Evolutionary conservation across 805 yeast genomes (phyloP).

Genomic region (Hyphopichia homilentoma): DNA sequence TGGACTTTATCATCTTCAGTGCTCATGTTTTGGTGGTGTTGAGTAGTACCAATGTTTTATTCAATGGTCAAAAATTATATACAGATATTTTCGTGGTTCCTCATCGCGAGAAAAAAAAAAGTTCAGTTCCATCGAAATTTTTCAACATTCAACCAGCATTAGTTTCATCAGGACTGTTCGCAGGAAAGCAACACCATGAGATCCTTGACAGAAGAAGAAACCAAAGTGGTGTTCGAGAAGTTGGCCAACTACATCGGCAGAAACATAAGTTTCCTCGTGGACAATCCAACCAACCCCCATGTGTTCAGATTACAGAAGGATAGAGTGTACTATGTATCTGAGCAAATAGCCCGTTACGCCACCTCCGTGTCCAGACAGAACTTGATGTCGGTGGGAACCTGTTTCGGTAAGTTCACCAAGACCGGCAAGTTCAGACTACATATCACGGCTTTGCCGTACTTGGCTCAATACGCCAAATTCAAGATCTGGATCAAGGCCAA

Average conservation of each 20-base stretch:
- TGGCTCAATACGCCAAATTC: conserved; percentile 85
- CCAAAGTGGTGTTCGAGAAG: conserved; percentile 92
- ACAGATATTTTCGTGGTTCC: too few relatives aligned
- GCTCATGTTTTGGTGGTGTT: too few relatives aligned
- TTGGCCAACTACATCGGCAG: conserved; percentile 96
- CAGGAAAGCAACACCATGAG: too few relatives aligned
- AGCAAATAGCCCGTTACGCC: conserved; percentile 77
- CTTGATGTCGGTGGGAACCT: conserved; percentile 88
- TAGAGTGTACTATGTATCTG: conserved; percentile 90
- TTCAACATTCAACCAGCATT: too few relatives aligned
- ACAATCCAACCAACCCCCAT: conserved; percentile 82
- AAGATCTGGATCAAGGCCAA: conserved; percentile 95
- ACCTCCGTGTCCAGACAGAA: conserved; percentile 86
- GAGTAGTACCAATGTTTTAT: too few relatives aligned
- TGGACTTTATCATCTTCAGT: too few relatives aligned
- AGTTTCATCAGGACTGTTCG: too few relatives aligned
- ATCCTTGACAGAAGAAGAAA: conserved; percentile 94
- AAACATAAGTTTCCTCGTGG: conserved; percentile 83
- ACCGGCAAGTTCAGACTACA: conserved; percentile 95
- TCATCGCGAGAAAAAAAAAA: too few relatives aligned
- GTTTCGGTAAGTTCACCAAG: conserved; percentile 96
- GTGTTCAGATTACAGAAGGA: conserved; percentile 96
- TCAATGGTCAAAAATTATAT: too few relatives aligned
- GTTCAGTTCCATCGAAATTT: too few relatives aligned
- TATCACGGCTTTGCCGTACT: conserved; percentile 79